A percentile compares a stretch with the other conserved stretches of the same genome.
phyloP scores from a whole-genome alignment of 305 asterid genomes.

The Fraxinus greggii region DNA sequence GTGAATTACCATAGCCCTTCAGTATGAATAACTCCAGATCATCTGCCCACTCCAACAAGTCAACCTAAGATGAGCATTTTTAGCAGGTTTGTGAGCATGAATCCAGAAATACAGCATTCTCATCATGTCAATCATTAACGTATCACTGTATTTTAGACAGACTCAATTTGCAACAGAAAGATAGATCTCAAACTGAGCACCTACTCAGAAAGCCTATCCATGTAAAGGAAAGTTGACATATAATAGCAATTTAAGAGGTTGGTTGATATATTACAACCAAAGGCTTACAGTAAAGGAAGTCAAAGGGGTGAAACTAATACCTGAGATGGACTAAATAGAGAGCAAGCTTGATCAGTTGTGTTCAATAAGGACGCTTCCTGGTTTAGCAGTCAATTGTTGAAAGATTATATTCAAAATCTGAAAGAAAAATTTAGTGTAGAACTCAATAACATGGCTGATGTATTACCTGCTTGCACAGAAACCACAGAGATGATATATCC shows the following conservation, averaged over 20 bases:
- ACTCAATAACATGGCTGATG: not conserved
- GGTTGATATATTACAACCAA: not conserved
- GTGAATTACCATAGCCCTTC: conserved; percentile 86
- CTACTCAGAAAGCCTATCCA: conserved; percentile 18
- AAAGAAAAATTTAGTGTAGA: not conserved
- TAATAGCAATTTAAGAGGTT: not conserved
- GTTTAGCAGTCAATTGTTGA: not conserved
- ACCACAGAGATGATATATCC: conserved; percentile 45
- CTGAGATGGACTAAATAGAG: conserved; percentile 75
- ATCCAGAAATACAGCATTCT: not conserved
- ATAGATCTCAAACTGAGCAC: conserved; percentile 15
- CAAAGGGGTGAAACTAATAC: conserved; percentile 31
- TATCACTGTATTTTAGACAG: conserved; percentile 8
- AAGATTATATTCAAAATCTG: not conserved
- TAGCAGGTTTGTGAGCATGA: conserved; percentile 12
- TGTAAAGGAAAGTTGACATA: not conserved
- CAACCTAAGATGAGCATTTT: conserved; percentile 44
- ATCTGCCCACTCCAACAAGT: conserved; percentile 90
- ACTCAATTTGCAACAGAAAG: not conserved
- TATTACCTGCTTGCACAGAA: not conserved
- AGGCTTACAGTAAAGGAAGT: not conserved
- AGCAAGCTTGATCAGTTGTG: conserved; percentile 80
- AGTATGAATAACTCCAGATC: conserved; percentile 81
- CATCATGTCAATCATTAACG: not conserved
- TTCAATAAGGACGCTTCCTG: conserved; percentile 66